Evolutionary conservation across 2,329 filamentous ascomycete species (phyloP), one percentile per base, ranked within the genome.

Genomic region (Talaromyces albobiverticillius): DNA sequence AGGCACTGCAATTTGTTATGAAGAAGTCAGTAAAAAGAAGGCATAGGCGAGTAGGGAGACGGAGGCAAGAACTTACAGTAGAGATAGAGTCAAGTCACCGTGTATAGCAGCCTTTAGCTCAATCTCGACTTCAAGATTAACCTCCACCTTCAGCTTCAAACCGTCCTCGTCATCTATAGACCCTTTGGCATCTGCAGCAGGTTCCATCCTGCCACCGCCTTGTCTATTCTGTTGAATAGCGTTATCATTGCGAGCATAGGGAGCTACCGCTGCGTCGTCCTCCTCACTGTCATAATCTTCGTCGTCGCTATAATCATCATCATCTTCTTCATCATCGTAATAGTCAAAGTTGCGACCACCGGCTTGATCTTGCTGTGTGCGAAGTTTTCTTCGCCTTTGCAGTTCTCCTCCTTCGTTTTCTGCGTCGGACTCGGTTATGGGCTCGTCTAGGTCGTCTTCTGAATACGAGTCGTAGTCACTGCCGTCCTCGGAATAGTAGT

Each of bases 51-150:
- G 7, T 8, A 18, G 32, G 14, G 22, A 34, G 16, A 31, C 22
- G 20, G 41, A 25, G 14, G 2, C 20, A 11, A 4, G 22, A 43
- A 73, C 72, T 68, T 70, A 76, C 73, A 76, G 66, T 40, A 76
- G 62, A 52, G 69, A 81, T 51, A 85, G 65, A n/a, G 82, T 83
- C 49, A 83, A 68, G 64, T 83, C 80, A 71, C 80, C 80, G 60
- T 82, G 79, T 64, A 83, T 82, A 70, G 81, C 82, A 16, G 80
- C 80, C 72, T 83, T 83, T 51, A 83, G 68, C 62, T 82, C 78
- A 56, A 83, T 76, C 63, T 83, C 80, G 64, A 83, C 79, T 62
- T 83, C 80, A 54, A 83, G 71, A 60, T 83, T 83, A 54, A 83
- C 70, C 61, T 83, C 80, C 58, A 83, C 61, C 59, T 79, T 71